Conservation (phyloP, 164 flowering plant species). For the Piper longum region DNA sequence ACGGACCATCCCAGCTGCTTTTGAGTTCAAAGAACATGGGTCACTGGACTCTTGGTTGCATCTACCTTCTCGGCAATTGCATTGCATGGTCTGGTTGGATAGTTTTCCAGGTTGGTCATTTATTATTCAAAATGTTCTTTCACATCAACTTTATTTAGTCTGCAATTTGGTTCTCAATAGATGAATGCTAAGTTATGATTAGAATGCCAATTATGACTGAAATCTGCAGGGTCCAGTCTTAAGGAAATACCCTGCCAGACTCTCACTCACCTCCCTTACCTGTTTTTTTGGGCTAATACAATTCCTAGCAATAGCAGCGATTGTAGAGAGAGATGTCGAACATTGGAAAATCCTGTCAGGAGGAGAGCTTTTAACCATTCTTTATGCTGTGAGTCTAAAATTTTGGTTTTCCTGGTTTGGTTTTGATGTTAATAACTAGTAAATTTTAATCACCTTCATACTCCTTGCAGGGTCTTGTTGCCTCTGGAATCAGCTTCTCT, state of each 20-base stretch:
- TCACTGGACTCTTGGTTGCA: conserved; percentile 63
- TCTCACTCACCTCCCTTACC: conserved; percentile 59
- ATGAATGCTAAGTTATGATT: too few species aligned
- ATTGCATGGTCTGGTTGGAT: conserved; percentile 84
- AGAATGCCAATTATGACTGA: too few species aligned
- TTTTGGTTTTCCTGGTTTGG: too few species aligned
- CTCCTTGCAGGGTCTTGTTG: conserved; percentile 46
- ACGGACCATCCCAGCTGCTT: conserved; percentile 1
- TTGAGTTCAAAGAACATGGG: conserved; percentile 17
- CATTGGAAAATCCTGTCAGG: conserved; percentile 52
- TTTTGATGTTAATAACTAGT: too few species aligned
- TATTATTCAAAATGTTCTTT: too few species aligned
- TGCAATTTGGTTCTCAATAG: too few species aligned
- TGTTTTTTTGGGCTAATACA: conserved; percentile 72
- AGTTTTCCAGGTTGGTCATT: conserved; percentile 47
- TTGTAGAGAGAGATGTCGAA: conserved; percentile 36
- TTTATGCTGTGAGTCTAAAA: conserved; percentile 43
- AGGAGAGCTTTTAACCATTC: conserved; percentile 49
- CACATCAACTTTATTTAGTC: too few species aligned
- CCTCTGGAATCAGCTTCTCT: conserved; percentile 54
- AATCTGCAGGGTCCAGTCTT: conserved; percentile 54
- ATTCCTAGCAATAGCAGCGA: conserved; percentile 47
- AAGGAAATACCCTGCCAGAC: conserved; percentile 73
- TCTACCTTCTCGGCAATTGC: conserved; percentile 61
- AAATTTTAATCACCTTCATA: not conserved